Base-by-base conservation (phyloP, 2,329 filamentous ascomycete species). In the Exophiala dermatitidis region DNA sequence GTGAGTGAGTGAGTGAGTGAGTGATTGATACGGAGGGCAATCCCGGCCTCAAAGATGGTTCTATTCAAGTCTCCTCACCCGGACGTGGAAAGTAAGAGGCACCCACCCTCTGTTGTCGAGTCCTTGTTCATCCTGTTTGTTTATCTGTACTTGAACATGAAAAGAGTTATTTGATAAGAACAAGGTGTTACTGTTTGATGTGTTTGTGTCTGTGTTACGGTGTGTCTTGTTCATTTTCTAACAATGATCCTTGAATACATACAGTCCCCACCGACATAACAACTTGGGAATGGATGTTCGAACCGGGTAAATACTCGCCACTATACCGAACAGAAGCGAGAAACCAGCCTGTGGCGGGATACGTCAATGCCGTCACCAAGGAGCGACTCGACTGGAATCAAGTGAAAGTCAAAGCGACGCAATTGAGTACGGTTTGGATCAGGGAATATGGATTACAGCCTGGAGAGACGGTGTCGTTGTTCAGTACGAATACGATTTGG, bases 401-500 rank as follows among this genome's bases (percentile, higher is more conserved):
- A 12, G 74, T 85, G 44, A 83, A 81, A 60, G 69, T 73, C 2
- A 74, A 76, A 44, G 77, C 80, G 0, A 83, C 76, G 0, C 72
- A 77, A 52, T 71, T 85, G 19, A 83, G 80, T 1, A 84, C 81
- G 0, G 78, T 80, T 0, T 69, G 86, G 19, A 73, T 77, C 7
- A 76, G 72, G 52, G 72, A 76, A 6, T 78, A 80, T 68, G 76
- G 75, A 1, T 70, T 86, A 32, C 62, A 73, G 41, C 62, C 72
- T 5, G 77, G 77, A 2, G 73, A 85, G 3, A 80, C 78, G 0
- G 75, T 84, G 1, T 73, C 78, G 0, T 67, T 86, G 1, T 85
- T 84, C 68, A 78, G 76, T 50, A 77, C 77, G 26, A 86, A 86
- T 61, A 82, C 78, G 10, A 78, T 85, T 50, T 85, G 81, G 81